Evolutionary conservation across 2,329 filamentous ascomycete species (phyloP).

Genomic region (Verticillium zaregamsianum): DNA sequence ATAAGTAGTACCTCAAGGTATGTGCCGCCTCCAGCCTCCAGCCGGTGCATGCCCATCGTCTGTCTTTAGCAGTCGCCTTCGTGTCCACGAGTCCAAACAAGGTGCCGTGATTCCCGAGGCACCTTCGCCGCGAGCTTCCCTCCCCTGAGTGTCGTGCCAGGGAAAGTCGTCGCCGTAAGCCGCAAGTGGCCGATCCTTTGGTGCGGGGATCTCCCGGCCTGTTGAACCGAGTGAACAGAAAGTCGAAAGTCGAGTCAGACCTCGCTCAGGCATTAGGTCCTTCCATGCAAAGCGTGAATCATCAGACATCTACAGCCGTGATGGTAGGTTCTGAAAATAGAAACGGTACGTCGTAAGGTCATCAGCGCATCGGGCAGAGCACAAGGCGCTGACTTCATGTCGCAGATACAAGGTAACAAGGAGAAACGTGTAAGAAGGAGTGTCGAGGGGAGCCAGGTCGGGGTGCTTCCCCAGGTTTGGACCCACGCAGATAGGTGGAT

Average conservation of each 20-base stretch:
- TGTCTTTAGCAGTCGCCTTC: neutral
- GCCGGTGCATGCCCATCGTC: constrained; percentile 13
- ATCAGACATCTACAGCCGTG: constrained; percentile 38
- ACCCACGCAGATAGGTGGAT: neutral
- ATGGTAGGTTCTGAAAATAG: constrained; percentile 25
- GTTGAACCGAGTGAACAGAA: constrained; percentile 6
- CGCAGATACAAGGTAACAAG: constrained; percentile 20
- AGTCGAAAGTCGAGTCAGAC: constrained; percentile 7
- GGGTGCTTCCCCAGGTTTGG: neutral
- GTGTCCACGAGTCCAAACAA: neutral
- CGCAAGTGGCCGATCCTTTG: constrained; percentile 1
- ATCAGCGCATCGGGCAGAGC: constrained; percentile 26
- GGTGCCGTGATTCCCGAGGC: neutral
- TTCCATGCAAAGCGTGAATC: constrained; percentile 39
- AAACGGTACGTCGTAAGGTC: constrained; percentile 32
- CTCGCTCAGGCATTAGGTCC: constrained; percentile 17
- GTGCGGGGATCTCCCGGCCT: constrained; percentile 2
- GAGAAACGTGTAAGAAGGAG: constrained; percentile 7
- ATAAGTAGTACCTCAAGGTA: constrained; percentile 27
- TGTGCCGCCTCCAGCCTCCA: constrained; percentile 22
- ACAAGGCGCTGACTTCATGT: constrained; percentile 14
- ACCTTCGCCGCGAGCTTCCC: constrained; percentile 2
- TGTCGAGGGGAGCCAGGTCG: constrained; percentile 3
- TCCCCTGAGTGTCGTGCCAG: constrained; percentile 11
- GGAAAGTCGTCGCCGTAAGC: neutral